A percentile compares a stretch with the other conserved stretches of the same genome.
Evolutionary conservation across 2,329 filamentous ascomycete species (phyloP).

Genomic region (Exophiala mesophila): DNA sequence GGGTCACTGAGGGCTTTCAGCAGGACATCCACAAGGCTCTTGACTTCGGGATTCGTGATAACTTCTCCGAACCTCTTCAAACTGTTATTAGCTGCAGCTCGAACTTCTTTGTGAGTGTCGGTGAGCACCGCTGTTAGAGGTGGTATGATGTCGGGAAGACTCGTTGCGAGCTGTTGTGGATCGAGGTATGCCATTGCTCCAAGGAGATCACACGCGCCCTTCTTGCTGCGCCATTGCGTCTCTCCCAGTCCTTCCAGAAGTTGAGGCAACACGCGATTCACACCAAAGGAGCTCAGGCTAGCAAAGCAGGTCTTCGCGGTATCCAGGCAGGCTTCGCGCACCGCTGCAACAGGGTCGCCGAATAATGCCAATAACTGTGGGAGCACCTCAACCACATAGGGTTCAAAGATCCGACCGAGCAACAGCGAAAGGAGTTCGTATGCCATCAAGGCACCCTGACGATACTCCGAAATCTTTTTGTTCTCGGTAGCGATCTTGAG

Average conservation of each 20-base stretch:
- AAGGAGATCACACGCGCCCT: slow-evolving; percentile 91
- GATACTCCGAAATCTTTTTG: slow-evolving; percentile 84
- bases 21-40: slow-evolving; percentile 81
- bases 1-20: slow-evolving; percentile 96
- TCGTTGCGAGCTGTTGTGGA: slow-evolving; percentile 86
- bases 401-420: slow-evolving; percentile 85
- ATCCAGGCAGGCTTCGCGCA: slow-evolving; percentile 87
- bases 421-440: slow-evolving; percentile 87
- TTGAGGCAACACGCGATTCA: slow-evolving; percentile 88
- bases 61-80: slow-evolving; percentile 98
- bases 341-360: slow-evolving; percentile 80
- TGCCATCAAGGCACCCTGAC: slow-evolving; percentile 81
- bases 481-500: slow-evolving; percentile 83
- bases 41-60: slow-evolving; percentile 96
- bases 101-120: slow-evolving; percentile 96
- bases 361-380: slow-evolving; percentile 86
- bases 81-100: slow-evolving; percentile 85
- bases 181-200: slow-evolving; percentile 99
- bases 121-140: slow-evolving; percentile 90
- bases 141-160: slow-evolving; percentile 92
- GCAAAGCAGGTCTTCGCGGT: slow-evolving; percentile 93
- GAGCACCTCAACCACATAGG: slow-evolving; percentile 92
- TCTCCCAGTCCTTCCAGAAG: slow-evolving; percentile 90
- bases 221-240: slow-evolving; percentile 96
- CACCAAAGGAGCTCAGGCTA: slow-evolving; percentile 88